A percentile compares a stretch with the other conserved stretches of the same genome.
Evolutionary conservation across 192 early-diverging fungal species (phyloP).

Genomic region (Coemansia sp.): DNA sequence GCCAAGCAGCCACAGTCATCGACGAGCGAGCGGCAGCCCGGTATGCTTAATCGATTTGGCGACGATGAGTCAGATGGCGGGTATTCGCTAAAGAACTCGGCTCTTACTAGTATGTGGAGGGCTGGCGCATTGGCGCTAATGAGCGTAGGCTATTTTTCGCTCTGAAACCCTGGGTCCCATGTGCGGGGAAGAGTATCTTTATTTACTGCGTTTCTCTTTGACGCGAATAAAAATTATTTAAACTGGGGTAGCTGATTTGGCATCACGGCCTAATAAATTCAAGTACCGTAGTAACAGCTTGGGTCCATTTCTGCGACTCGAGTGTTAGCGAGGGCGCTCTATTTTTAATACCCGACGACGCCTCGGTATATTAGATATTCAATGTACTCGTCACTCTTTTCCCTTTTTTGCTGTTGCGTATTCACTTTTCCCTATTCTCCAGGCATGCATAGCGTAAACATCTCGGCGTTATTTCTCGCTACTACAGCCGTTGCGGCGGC

Average conservation of each 20-base stretch:
- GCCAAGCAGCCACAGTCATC: neutral
- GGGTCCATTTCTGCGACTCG: neutral
- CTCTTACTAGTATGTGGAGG: neutral
- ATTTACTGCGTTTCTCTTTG: neutral
- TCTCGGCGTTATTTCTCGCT: conserved; percentile 8
- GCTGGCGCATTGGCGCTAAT: neutral
- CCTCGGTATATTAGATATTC: neutral
- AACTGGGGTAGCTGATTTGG: neutral
- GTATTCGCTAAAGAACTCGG: neutral
- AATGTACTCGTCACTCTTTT: neutral
- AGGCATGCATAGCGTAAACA: conserved; percentile 8
- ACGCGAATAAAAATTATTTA: neutral
- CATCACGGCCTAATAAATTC: neutral
- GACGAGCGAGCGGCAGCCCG: neutral
- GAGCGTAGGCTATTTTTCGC: neutral
- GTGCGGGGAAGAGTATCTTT: neutral
- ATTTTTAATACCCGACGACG: neutral
- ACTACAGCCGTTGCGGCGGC: conserved; percentile 25
- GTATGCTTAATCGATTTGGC: conserved; percentile 9
- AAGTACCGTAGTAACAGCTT: neutral
- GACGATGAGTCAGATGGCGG: conserved; percentile 8
- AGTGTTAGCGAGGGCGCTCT: neutral
- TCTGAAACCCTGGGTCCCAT: neutral
- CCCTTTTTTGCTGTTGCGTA: neutral
- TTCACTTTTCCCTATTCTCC: neutral